These are phyloP conservation scores for Syzygium aqueum DNA, from an alignment of 345 rosid genomes.

Conservation along the genomic window DNA sequence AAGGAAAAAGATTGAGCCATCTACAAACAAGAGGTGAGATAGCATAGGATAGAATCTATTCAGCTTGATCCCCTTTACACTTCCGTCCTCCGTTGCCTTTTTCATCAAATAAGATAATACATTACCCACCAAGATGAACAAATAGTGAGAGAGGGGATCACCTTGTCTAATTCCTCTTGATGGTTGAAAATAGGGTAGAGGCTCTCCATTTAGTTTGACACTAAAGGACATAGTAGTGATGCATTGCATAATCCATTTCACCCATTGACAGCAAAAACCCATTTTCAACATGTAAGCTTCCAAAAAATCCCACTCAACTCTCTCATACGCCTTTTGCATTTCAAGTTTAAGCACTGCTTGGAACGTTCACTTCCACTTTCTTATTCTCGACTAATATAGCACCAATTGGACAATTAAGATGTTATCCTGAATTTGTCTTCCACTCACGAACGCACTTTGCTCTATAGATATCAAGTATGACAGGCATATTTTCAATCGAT, in stretches of 20 bases:
- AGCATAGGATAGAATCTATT: neutral
- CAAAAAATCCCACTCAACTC: neutral
- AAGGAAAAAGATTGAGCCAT: neutral
- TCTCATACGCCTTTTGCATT: neutral
- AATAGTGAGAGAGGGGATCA: neutral
- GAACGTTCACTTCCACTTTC: neutral
- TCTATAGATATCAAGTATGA: neutral
- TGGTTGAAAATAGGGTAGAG: neutral
- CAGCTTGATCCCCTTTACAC: neutral
- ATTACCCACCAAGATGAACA: neutral
- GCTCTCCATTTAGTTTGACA: neutral
- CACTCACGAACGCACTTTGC: neutral
- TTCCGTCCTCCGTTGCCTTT: neutral
- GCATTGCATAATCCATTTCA: neutral
- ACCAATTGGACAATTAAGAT: no score
- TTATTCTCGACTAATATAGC: rapidly evolving
- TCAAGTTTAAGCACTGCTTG: no score
- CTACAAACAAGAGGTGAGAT: neutral
- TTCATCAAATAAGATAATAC: neutral
- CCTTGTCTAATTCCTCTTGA: neutral
- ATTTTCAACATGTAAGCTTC: neutral
- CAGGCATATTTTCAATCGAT: neutral
- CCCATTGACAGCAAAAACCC: neutral
- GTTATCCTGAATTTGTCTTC: no score
- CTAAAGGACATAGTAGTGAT: no score